Percentiles rank a stretch among this genome's conserved stretches.
phyloP scores from a whole-genome alignment of 2,329 filamentous ascomycete genomes.

The Botrytis medusae region DNA sequence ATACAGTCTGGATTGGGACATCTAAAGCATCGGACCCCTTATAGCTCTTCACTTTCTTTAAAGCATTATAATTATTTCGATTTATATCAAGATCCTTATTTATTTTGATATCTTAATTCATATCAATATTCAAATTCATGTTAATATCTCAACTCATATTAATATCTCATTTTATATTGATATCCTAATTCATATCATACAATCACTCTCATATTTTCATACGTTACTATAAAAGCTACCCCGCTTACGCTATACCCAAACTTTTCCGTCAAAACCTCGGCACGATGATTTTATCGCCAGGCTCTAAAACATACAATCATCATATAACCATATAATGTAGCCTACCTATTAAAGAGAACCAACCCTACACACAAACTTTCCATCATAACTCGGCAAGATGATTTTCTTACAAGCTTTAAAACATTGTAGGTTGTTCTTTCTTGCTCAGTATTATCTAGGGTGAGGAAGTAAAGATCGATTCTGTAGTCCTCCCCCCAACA shows the following conservation, averaged over 20 bases:
- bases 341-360: not conserved
- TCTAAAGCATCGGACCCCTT: not conserved
- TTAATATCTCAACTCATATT: no score
- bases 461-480: not conserved
- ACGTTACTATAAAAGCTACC: not conserved
- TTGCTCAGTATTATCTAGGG: not conserved
- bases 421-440: slow-evolving; percentile 6
- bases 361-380: not conserved
- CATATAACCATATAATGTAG: not conserved
- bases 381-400: not conserved
- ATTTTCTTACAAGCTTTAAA: not conserved
- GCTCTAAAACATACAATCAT: not conserved
- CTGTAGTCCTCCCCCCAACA: not conserved
- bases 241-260: not conserved
- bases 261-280: not conserved
- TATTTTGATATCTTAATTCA: no score
- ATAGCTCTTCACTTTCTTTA: no score
- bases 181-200: not conserved
- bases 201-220: not conserved
- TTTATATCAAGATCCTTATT: no score
- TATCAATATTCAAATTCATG: no score
- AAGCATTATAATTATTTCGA: not conserved
- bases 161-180: no score
- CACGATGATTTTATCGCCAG: not conserved
- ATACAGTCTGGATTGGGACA: not conserved